Percentiles rank a stretch among this genome's conserved stretches.
These are phyloP conservation scores for Echium plantagineum DNA, from an alignment of 257 asterid species.

Conservation along the genomic window DNA sequence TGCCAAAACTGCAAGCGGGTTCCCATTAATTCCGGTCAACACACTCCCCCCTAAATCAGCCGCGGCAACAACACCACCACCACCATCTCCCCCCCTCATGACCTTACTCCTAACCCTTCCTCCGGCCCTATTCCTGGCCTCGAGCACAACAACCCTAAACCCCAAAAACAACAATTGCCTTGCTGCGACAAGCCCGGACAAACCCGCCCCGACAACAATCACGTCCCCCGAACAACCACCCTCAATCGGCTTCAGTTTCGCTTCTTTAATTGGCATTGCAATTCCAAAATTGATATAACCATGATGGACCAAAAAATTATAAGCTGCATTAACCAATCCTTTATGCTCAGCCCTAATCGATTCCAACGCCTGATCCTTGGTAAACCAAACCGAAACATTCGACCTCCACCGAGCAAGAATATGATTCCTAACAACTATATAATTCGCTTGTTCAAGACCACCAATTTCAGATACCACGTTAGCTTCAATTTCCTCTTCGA, in stretches of 20 bases:
- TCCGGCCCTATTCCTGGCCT: conserved; percentile 78
- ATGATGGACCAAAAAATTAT: conserved; percentile 57
- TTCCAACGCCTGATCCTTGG: conserved; percentile 87
- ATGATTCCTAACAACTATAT: conserved; percentile 87
- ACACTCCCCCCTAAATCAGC: conserved; percentile 99
- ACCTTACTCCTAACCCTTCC: conserved; percentile 80
- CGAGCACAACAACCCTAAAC: conserved; percentile 73
- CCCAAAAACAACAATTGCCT: conserved; percentile 80
- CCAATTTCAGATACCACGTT: conserved; percentile 81
- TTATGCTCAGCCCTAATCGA: conserved; percentile 92
- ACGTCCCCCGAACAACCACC: conserved; percentile 39
- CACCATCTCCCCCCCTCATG: conserved; percentile 51
- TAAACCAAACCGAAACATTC: conserved; percentile 68
- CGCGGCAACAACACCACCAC: conserved; percentile 52
- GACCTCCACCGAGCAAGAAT: conserved; percentile 87
- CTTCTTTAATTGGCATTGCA: conserved; percentile 63
- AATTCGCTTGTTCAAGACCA: conserved; percentile 76
- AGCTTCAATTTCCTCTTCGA: conserved; percentile 95
- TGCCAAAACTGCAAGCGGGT: conserved; percentile 89
- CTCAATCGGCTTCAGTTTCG: conserved; percentile 34
- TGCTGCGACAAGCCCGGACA: conserved; percentile 88
- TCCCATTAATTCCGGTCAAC: conserved; percentile 88
- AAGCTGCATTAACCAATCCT: conserved; percentile 69
- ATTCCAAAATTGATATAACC: conserved; percentile 90
- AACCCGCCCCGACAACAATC: conserved; percentile 75